Evolutionary conservation across 805 yeast species (phyloP).

Genomic region (Metschnikowia gruessii): DNA sequence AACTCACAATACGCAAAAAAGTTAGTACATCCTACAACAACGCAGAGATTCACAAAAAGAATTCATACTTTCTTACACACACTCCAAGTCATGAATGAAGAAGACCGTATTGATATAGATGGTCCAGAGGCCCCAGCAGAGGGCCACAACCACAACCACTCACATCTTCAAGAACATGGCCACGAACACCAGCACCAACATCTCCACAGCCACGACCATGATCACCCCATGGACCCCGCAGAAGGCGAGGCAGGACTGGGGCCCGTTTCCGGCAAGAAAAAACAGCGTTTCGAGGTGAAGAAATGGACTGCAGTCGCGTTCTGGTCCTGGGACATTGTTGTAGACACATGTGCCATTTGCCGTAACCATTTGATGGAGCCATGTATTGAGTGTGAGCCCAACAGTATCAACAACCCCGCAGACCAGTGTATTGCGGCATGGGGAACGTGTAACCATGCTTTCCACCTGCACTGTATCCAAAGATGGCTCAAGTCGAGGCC

Average conservation of each 20-base stretch:
- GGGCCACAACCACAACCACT: background rate
- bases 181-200: too few species aligned
- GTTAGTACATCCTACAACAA: too few species aligned
- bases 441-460: slow-evolving; percentile 98
- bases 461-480: slow-evolving; percentile 94
- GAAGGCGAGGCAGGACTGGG: slow-evolving; percentile 2
- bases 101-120: slow-evolving; percentile 16
- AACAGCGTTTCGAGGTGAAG: slow-evolving; percentile 85
- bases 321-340: slow-evolving; percentile 97
- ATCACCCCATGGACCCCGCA: slow-evolving; percentile 10
- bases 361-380: slow-evolving; percentile 98
- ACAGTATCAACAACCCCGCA: slow-evolving; percentile 51
- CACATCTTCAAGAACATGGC: too few species aligned
- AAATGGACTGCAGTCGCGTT: slow-evolving; percentile 99
- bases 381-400: slow-evolving; percentile 94
- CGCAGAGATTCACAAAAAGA: background rate
- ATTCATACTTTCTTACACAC: too few species aligned
- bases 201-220: slow-evolving; percentile 1
- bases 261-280: slow-evolving; percentile 29
- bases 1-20: too few species aligned
- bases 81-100: slow-evolving; percentile 17
- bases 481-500: slow-evolving; percentile 94
- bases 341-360: slow-evolving; percentile 97
- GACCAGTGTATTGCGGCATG: slow-evolving; percentile 93
- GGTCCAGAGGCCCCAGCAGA: slow-evolving; percentile 8